phyloP scores from a whole-genome alignment of 768 basidiomycete genomes.

The Phylloporus scabripes region DNA sequence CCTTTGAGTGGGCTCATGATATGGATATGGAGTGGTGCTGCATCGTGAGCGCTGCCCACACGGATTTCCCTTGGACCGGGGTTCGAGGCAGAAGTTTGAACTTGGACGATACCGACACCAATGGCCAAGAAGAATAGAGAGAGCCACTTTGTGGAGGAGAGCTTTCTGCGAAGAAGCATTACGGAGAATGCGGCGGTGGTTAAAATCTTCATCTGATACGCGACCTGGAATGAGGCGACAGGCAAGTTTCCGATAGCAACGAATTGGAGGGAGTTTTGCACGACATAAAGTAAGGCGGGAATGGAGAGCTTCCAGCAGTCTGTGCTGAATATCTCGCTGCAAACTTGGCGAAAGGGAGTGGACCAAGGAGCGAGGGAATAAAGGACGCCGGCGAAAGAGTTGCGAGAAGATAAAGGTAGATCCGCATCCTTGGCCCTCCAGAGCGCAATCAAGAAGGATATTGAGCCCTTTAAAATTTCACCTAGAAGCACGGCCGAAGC shows the following conservation, averaged over 20 bases:
- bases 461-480: constrained; percentile 88
- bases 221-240: constrained; percentile 96
- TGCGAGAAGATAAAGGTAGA: constrained; percentile 37
- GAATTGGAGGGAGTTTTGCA: constrained; percentile 97
- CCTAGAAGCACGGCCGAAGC: constrained; percentile 92
- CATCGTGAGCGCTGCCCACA: constrained; percentile 68
- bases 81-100: constrained; percentile 56
- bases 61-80: constrained; percentile 31
- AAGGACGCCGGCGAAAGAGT: constrained; percentile 34
- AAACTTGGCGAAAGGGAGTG: constrained; percentile 49
- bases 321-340: constrained; percentile 72
- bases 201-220: constrained; percentile 98
- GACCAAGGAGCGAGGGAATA: constrained; percentile 41
- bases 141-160: constrained; percentile 78
- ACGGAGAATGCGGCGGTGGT: constrained; percentile 95
- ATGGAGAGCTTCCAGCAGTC: constrained; percentile 99
- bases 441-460: constrained; percentile 87
- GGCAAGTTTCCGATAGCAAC: constrained; percentile 93
- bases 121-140: constrained; percentile 83
- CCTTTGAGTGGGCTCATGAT: constrained; percentile 81
- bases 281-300: constrained; percentile 89
- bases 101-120: constrained; percentile 93
- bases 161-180: constrained; percentile 66
- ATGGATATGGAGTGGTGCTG: constrained; percentile 51
- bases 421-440: constrained; percentile 43